Evolutionary conservation across 805 yeast genomes (phyloP), one percentile per base, ranked within the genome.

Genomic region (Saccharomycopsis olivae): DNA sequence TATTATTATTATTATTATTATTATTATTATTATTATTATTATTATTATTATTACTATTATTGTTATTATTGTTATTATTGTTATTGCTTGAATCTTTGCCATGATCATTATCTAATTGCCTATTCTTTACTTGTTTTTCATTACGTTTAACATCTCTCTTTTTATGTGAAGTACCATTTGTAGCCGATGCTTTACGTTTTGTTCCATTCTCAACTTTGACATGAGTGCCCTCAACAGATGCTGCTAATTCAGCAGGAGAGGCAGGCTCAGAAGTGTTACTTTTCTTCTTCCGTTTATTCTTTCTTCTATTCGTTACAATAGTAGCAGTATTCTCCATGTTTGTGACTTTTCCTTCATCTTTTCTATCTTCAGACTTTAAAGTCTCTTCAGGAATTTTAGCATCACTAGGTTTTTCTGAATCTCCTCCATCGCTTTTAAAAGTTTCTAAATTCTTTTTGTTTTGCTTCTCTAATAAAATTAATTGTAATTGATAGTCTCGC

Each of bases 401-500:
- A 43, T 41, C 19, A 30, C 25, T 23, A 6, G 25, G 25, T 23
- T 23, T 23, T 23, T 23, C 25, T 8, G 25, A 23, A n/a, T 53
- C 59, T 24, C 58, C 63, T 46, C 58, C 61, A 29, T 75, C 56
- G 4, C 70, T 74, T 38, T 66, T 69, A 49, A 36, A 40, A 24
- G n/a, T 33, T 30, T 71, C 77, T 36, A 81, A 61, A 40, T 83
- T 67, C 55, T 73, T 75, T 54, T 79, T 78, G 57, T 81, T 84
- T 54, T 82, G 88, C 47, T 73, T 73, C 51, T 84, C 94, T 53
- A 85, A 60, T 39, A 79, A 55, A 70, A 81, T 71, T 49, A 83
- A 61, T 57, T 83, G 89, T 65, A 74, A 76, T 56, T 84, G 94
- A 56, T 85, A 84, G 53, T 84, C 94, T 51, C 79, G 84, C 29